These are phyloP conservation scores for Tulasnella sp. DNA, from an alignment of 768 basidiomycete genomes.

Conservation along the genomic window DNA sequence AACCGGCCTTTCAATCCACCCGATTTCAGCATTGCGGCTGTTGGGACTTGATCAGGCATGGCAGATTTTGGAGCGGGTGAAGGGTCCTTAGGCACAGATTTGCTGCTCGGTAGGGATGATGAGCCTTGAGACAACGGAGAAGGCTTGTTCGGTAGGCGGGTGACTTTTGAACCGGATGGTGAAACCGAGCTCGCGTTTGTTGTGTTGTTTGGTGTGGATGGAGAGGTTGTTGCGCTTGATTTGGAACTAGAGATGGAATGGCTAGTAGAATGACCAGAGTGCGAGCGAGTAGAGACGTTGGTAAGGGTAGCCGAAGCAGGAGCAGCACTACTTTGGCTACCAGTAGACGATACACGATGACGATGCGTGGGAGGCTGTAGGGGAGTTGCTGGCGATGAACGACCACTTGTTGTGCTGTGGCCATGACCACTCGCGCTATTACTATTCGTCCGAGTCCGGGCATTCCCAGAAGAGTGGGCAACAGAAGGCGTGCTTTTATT, in stretches of 20 bases:
- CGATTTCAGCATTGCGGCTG: conserved; percentile 28
- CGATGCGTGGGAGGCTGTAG: conserved; percentile 15
- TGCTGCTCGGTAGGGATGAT: conserved; percentile 8
- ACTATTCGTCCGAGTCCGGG: background rate
- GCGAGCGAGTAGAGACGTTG: too few relatives aligned
- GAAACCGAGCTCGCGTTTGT: conserved; percentile 22
- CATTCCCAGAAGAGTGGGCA: background rate
- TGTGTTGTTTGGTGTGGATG: conserved; percentile 25
- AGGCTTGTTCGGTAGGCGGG: conserved; percentile 33
- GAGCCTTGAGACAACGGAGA: conserved; percentile 55
- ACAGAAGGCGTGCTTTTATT: conserved; percentile 15
- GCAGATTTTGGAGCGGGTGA: conserved; percentile 14
- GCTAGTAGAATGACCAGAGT: conserved; percentile 20
- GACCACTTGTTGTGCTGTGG: background rate
- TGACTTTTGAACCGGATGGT: background rate
- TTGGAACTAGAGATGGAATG: conserved; percentile 23
- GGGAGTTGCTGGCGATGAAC: conserved; percentile 8
- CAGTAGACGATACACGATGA: conserved; percentile 17
- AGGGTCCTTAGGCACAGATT: background rate
- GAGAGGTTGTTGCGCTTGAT: conserved; percentile 26
- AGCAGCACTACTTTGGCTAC: conserved; percentile 7
- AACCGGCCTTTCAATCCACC: conserved; percentile 68
- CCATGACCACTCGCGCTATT: background rate
- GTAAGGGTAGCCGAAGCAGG: background rate
- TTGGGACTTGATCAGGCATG: conserved; percentile 31